phyloP scores from a whole-genome alignment of 2,329 filamentous ascomycete genomes.

The Periconia macrospinosa region DNA sequence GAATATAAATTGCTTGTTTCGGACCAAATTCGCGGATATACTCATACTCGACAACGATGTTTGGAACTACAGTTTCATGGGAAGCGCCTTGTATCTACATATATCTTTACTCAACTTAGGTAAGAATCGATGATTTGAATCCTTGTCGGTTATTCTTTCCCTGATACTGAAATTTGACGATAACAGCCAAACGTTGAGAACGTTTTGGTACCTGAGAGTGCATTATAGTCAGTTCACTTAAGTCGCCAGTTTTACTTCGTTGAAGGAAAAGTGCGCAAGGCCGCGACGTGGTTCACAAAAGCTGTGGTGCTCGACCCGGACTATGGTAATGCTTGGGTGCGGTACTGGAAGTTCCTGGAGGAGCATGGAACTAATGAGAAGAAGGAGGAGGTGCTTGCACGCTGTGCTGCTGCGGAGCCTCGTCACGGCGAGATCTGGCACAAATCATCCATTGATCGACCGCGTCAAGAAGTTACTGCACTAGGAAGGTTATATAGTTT shows the following conservation, averaged over 20 bases:
- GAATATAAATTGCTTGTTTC: slow-evolving; percentile 93
- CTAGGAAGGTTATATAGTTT: no score
- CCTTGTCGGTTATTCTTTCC: no score
- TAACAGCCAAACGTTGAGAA: no score
- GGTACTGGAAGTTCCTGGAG: slow-evolving; percentile 91
- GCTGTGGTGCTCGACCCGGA: slow-evolving; percentile 86
- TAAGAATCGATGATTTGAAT: no score
- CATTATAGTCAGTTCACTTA: no score
- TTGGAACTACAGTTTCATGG: slow-evolving; percentile 99
- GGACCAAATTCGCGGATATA: slow-evolving; percentile 93
- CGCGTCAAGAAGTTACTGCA: no score
- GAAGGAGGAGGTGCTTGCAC: slow-evolving; percentile 77
- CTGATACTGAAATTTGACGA: no score
- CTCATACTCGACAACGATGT: slow-evolving; percentile 84
- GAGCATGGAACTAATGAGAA: slow-evolving; percentile 97
- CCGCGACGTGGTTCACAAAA: slow-evolving; percentile 96
- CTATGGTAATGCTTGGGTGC: slow-evolving; percentile 91
- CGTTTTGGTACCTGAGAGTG: no score
- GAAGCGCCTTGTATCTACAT: slow-evolving; percentile 87
- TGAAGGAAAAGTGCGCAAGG: no score
- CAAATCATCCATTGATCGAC: no score
- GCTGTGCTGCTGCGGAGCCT: slow-evolving; percentile 82
- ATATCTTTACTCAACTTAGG: no score
- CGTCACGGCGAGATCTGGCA: slow-evolving; percentile 94
- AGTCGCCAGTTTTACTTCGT: no score